Percentiles rank a stretch among this genome's conserved stretches.
Conservation (phyloP, 139 green algal genomes). For the Chlorella ohadii region DNA sequence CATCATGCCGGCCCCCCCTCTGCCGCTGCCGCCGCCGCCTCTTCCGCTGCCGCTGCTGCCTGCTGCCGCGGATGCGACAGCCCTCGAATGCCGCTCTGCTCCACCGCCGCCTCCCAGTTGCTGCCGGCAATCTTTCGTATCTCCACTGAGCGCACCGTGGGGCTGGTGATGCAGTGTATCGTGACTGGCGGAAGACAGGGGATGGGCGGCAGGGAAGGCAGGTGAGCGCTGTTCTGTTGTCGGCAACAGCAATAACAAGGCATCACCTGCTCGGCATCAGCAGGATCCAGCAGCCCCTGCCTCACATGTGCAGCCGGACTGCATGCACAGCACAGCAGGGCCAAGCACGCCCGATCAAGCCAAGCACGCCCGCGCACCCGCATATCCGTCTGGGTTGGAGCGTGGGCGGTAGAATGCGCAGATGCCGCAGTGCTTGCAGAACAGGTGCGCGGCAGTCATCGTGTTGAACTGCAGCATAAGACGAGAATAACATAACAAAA, state of each 20-base stretch:
- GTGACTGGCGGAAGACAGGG: conserved; percentile 36
- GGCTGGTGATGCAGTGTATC: conserved; percentile 41
- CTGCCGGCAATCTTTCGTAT: conserved; percentile 43
- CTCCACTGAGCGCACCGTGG: background rate
- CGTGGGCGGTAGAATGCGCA: conserved; percentile 48
- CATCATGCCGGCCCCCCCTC: no score
- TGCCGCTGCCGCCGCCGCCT: background rate
- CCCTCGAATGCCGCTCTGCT: conserved; percentile 13
- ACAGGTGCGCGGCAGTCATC: conserved; percentile 50
- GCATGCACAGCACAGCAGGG: no score
- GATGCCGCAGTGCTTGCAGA: conserved; percentile 57
- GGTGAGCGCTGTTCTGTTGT: background rate
- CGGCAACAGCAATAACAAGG: no score
- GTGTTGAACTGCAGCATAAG: conserved; percentile 50
- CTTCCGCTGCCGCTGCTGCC: background rate
- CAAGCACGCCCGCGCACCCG: background rate
- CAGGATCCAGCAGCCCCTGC: no score
- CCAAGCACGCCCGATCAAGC: background rate
- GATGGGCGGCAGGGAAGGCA: background rate
- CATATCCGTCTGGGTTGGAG: conserved; percentile 47
- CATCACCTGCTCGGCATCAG: no score
- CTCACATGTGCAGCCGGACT: background rate
- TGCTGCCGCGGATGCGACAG: background rate
- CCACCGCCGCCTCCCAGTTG: conserved; percentile 54
- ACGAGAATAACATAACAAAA: no score